Conservation (phyloP, 768 basidiomycete species). For the Auricularia sp. region DNA sequence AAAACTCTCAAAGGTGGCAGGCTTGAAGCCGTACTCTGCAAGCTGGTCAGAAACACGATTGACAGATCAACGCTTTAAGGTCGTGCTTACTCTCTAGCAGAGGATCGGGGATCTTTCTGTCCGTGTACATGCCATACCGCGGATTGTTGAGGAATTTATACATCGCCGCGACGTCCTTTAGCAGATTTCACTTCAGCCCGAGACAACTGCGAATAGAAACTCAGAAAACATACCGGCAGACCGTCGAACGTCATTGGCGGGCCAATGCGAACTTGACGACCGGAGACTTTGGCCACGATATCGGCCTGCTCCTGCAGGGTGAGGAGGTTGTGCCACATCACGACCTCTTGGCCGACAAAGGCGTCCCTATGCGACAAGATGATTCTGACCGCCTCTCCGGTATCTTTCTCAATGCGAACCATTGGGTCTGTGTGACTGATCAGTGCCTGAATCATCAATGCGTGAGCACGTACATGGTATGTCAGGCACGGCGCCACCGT, state of each 20-base stretch:
- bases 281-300: neutral
- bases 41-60: too few species aligned
- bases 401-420: neutral
- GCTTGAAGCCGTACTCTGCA: too few species aligned
- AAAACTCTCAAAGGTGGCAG: too few species aligned
- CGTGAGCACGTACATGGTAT: neutral
- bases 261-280: neutral
- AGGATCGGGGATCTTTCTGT: neutral
- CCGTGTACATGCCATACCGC: neutral
- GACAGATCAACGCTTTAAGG: too few species aligned
- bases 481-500: too few species aligned
- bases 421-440: neutral
- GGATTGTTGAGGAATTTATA: neutral
- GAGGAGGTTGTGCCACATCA: neutral
- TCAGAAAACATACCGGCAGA: neutral
- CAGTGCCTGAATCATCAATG: neutral
- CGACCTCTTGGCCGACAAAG: neutral
- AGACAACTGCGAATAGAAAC: neutral
- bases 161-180: neutral
- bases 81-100: neutral
- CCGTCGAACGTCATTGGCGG: neutral
- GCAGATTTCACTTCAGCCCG: neutral
- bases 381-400: neutral
- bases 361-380: neutral
- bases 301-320: neutral